Conservation (phyloP, 208 protist species). For the Crithidia mellificae region DNA sequence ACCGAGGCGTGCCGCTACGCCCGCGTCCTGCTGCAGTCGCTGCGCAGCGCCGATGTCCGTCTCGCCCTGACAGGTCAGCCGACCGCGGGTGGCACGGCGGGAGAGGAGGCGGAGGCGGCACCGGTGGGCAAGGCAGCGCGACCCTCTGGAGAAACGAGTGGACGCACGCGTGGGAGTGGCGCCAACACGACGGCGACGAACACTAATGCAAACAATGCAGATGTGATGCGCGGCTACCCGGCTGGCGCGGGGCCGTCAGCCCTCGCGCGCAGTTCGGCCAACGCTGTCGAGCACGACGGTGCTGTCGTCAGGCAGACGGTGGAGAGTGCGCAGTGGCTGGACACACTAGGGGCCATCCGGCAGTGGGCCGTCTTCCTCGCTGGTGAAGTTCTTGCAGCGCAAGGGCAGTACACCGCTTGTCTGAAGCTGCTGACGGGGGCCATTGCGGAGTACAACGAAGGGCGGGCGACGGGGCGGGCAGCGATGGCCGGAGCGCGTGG, state of each 20-base stretch:
- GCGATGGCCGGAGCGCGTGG: background rate
- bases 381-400: conserved; percentile 23
- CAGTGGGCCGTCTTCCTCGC: conserved; percentile 23
- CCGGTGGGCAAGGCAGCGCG: conserved; percentile 1
- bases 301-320: background rate
- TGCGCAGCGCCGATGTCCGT: conserved; percentile 34
- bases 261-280: background rate
- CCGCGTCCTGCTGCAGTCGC: conserved; percentile 45
- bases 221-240: too few relatives aligned
- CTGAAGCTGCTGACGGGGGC: conserved; percentile 12
- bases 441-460: conserved; percentile 26
- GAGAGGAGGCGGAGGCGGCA: background rate
- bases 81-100: background rate
- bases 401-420: conserved; percentile 29
- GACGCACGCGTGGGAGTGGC: background rate
- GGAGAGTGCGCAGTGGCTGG: conserved; percentile 12
- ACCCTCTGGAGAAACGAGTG: background rate
- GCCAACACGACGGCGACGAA: background rate
- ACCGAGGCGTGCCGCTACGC: conserved; percentile 54
- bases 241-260: background rate
- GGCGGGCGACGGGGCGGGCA: background rate
- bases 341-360: conserved; percentile 22
- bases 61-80: conserved; percentile 15
- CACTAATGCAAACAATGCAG: background rate
- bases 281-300: background rate